Percentiles rank a stretch among this genome's conserved stretches.
phyloP scores from a whole-genome alignment of 2,329 filamentous ascomycete genomes.

The Sarocladium strictum region DNA sequence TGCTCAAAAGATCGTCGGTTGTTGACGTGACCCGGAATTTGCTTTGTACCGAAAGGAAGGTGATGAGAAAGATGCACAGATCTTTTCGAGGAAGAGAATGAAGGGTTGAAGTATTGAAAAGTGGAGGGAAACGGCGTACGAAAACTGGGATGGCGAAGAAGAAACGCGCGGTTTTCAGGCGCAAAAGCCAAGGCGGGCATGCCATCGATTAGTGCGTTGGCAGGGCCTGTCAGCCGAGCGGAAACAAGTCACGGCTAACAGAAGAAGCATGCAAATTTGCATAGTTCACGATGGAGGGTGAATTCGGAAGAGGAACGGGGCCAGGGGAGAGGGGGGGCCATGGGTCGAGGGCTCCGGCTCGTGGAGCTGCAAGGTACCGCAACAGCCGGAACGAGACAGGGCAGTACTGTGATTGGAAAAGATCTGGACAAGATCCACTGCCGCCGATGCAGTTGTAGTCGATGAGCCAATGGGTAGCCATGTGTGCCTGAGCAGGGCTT shows the following conservation, averaged over 20 bases:
- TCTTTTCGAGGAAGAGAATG: constrained; percentile 3
- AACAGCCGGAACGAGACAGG: background rate
- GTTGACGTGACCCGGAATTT: background rate
- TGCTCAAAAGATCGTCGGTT: constrained; percentile 10
- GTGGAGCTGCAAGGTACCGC: constrained; percentile 9
- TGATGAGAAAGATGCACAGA: constrained; percentile 6
- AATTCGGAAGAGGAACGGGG: background rate
- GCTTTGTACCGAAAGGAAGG: constrained; percentile 1
- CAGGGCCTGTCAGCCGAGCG: background rate
- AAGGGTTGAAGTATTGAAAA: constrained; percentile 6
- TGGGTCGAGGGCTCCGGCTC: constrained; percentile 3
- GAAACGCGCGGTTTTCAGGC: constrained; percentile 8
- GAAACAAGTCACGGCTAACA: background rate
- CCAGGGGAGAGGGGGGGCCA: no score
- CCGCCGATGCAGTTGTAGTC: background rate
- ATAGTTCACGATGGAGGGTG: background rate
- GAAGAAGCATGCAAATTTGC: background rate
- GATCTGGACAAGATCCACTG: background rate
- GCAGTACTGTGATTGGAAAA: background rate
- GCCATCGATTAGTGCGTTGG: constrained; percentile 8
- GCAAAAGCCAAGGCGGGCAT: constrained; percentile 7
- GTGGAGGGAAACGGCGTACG: background rate
- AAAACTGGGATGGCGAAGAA: background rate
- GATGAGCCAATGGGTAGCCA: background rate
- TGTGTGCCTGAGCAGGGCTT: constrained; percentile 6